Evolutionary conservation across 2,329 filamentous ascomycete species (phyloP).

Genomic region (Paraphaeosphaeria minitans): DNA sequence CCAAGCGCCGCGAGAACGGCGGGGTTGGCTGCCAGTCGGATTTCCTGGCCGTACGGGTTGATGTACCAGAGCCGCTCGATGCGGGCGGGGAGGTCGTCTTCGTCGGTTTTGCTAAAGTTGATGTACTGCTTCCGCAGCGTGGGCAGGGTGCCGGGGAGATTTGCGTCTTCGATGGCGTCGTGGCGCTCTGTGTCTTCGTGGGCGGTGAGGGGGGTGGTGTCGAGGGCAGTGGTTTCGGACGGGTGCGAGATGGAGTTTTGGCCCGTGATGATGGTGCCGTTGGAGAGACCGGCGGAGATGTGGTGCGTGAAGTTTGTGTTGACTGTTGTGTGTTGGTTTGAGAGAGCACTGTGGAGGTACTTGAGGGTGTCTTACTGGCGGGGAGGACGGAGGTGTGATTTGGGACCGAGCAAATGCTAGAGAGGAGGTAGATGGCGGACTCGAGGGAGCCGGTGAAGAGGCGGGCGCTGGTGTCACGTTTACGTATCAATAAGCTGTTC

Average conservation of each 20-base stretch:
- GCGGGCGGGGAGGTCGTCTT: slow-evolving; percentile 75
- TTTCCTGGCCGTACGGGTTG: slow-evolving; percentile 97
- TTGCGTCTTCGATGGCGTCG: slow-evolving; percentile 77
- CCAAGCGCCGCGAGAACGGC: slow-evolving; percentile 73
- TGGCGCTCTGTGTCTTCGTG: slow-evolving; percentile 58
- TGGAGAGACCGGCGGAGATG: slow-evolving; percentile 79
- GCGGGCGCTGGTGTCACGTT: slow-evolving; percentile 67
- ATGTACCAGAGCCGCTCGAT: slow-evolving; percentile 94
- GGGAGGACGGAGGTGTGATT: slow-evolving; percentile 79
- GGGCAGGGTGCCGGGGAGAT: slow-evolving; percentile 79
- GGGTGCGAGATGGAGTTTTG: slow-evolving; percentile 68
- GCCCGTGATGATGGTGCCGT: slow-evolving; percentile 81
- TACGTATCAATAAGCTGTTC: slow-evolving; percentile 14
- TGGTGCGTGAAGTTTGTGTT: slow-evolving; percentile 96
- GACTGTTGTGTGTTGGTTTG: too few species aligned
- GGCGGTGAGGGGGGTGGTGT: slow-evolving; percentile 24
- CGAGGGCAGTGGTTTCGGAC: slow-evolving; percentile 34
- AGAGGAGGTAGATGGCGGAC: slow-evolving; percentile 86
- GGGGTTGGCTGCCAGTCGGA: slow-evolving; percentile 81
- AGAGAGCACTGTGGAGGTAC: too few species aligned
- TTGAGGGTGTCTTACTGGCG: too few species aligned
- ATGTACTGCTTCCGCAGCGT: slow-evolving; percentile 82
- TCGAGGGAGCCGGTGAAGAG: slow-evolving; percentile 94
- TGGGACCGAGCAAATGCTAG: slow-evolving; percentile 84
- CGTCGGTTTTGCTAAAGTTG: slow-evolving; percentile 73